Conservation (phyloP, 164 flowering plant genomes). For the Protea cynaroides region DNA sequence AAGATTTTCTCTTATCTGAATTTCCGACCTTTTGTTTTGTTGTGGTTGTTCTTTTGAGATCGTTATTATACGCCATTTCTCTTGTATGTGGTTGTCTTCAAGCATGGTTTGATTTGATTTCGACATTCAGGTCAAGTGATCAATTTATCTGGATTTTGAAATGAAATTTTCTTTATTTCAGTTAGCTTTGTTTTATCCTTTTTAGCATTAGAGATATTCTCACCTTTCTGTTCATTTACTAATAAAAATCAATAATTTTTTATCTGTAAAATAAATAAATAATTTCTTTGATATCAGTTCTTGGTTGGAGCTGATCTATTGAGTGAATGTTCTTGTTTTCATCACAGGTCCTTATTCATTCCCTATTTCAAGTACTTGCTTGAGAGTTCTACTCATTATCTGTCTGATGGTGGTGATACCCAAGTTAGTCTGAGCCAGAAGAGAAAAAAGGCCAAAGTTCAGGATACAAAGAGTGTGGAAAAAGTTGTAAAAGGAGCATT, state of each 20-base stretch:
- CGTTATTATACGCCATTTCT: too few relatives aligned
- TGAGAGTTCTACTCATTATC: conserved; percentile 46
- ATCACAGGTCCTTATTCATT: conserved; percentile 78
- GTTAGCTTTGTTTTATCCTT: not conserved
- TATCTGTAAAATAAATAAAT: too few relatives aligned
- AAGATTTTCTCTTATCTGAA: too few relatives aligned
- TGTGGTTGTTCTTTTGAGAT: too few relatives aligned
- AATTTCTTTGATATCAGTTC: not conserved
- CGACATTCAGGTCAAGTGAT: too few relatives aligned
- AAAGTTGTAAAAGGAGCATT: conserved; percentile 19
- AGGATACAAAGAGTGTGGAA: conserved; percentile 11
- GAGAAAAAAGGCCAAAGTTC: conserved; percentile 70
- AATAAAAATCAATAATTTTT: too few relatives aligned
- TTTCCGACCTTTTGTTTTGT: too few relatives aligned
- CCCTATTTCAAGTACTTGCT: conserved; percentile 89
- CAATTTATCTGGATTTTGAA: too few relatives aligned
- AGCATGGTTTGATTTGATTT: too few relatives aligned
- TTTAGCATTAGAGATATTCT: not conserved
- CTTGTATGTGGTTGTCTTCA: too few relatives aligned
- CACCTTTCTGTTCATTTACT: not conserved
- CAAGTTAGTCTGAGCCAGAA: conserved; percentile 32
- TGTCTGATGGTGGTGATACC: conserved; percentile 36
- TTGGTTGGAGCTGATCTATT: not conserved
- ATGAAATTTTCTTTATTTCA: too few relatives aligned
- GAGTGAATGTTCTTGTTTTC: not conserved